Percentiles rank a stretch among this genome's conserved stretches.
These are phyloP conservation scores for Hypomyces perniciosus DNA, from an alignment of 2,329 filamentous ascomycete genomes.

Conservation along the genomic window DNA sequence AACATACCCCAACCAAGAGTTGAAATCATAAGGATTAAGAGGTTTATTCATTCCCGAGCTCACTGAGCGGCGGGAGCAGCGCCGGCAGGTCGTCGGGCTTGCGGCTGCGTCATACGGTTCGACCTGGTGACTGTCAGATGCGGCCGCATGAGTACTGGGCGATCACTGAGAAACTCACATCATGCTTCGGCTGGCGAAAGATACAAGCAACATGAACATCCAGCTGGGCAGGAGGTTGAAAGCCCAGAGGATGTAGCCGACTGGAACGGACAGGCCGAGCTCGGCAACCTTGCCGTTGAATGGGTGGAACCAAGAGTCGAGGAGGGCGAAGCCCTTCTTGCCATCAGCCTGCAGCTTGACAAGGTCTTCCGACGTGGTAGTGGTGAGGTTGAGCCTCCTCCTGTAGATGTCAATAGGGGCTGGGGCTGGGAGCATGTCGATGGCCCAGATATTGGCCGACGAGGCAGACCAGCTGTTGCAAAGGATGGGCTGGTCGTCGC, in stretches of 20 bases:
- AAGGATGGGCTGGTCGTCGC: conserved; percentile 66
- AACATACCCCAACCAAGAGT: not conserved
- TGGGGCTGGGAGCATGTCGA: conserved; percentile 60
- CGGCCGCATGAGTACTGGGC: not conserved
- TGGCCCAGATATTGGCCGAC: conserved; percentile 59
- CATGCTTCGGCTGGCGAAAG: conserved; percentile 65
- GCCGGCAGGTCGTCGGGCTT: conserved; percentile 11
- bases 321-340: conserved; percentile 42
- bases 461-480: conserved; percentile 68
- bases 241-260: conserved; percentile 63
- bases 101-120: conserved; percentile 26
- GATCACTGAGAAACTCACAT: conserved; percentile 53
- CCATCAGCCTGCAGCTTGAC: conserved; percentile 48
- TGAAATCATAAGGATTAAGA: not conserved
- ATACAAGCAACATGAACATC: conserved; percentile 71
- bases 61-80: conserved; percentile 12
- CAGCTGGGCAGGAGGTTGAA: conserved; percentile 65
- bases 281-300: conserved; percentile 63
- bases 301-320: conserved; percentile 68
- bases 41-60: not conserved
- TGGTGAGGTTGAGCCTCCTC: conserved; percentile 64
- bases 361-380: conserved; percentile 58
- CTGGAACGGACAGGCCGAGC: conserved; percentile 54
- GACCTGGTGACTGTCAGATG: conserved; percentile 30
- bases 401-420: conserved; percentile 58